Evolutionary conservation across 139 green algal genomes (phyloP).

Genomic region (Chara braunii): DNA sequence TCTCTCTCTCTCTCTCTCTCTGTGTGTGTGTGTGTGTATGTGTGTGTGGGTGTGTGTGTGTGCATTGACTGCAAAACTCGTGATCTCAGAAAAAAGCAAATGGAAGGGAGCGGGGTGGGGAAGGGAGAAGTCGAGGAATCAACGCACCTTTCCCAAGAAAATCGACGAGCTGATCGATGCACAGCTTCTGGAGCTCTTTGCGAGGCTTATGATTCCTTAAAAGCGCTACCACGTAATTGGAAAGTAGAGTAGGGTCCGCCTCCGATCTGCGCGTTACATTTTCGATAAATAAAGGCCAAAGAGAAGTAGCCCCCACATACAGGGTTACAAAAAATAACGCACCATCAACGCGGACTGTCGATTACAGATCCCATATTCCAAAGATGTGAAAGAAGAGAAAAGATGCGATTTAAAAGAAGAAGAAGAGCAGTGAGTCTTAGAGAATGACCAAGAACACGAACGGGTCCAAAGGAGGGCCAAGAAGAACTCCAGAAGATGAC

Average conservation of each 20-base stretch:
- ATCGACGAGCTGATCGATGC: constrained; percentile 30
- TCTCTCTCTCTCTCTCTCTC: too few species aligned
- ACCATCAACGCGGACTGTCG: too few species aligned
- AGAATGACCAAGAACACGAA: not conserved
- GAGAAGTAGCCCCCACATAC: not conserved
- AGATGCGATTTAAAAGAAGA: not conserved
- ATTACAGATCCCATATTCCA: not conserved
- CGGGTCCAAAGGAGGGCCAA: too few species aligned
- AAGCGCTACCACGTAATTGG: constrained; percentile 33
- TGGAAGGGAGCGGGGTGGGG: not conserved
- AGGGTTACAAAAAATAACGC: too few species aligned
- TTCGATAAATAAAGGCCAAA: not conserved
- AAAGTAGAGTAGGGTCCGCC: constrained; percentile 30
- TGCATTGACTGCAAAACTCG: too few species aligned
- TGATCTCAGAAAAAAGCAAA: constrained; percentile 12
- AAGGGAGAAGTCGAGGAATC: not conserved
- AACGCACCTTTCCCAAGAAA: constrained; percentile 28
- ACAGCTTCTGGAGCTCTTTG: constrained; percentile 29
- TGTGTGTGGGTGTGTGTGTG: too few species aligned
- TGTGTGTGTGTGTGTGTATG: too few species aligned
- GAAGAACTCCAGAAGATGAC: too few species aligned
- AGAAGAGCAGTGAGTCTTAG: not conserved
- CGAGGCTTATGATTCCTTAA: constrained; percentile 33
- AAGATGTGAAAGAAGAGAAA: not conserved
- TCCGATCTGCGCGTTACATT: constrained; percentile 24